These are phyloP conservation scores for Inga laurina DNA, from an alignment of 306 rosid species.

Conservation along the genomic window DNA sequence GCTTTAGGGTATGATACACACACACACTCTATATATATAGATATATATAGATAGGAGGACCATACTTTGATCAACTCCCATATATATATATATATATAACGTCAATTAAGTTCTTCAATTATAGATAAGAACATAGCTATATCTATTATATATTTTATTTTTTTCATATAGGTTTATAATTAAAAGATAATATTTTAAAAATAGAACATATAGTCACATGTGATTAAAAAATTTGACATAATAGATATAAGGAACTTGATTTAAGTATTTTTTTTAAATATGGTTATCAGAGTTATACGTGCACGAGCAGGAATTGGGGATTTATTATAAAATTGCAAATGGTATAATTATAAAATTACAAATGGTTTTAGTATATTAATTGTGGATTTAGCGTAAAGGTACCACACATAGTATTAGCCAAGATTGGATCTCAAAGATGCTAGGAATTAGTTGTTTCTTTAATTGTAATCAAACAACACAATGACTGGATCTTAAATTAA, in stretches of 20 bases:
- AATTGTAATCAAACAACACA: neutral
- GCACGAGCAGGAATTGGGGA: neutral
- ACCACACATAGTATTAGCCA: neutral
- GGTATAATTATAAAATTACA: neutral
- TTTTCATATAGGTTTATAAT: no score
- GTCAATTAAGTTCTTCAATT: no score
- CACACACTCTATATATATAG: no score
- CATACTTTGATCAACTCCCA: no score
- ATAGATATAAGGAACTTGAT: no score
- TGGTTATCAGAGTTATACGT: neutral
- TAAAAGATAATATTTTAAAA: no score
- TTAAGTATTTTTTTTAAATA: neutral
- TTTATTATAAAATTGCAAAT: neutral
- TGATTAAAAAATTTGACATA: no score
- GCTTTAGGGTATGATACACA: neutral
- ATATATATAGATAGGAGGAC: no score
- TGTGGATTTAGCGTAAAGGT: conserved; percentile 14
- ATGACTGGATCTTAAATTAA: neutral
- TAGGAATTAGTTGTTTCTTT: neutral
- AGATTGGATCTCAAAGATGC: neutral
- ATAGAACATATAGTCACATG: no score
- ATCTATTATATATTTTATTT: no score
- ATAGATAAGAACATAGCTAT: no score
- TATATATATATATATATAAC: no score
- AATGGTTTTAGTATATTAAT: neutral